phyloP scores from a whole-genome alignment of 305 asterid genomes.

The Fraxinus velutina region DNA sequence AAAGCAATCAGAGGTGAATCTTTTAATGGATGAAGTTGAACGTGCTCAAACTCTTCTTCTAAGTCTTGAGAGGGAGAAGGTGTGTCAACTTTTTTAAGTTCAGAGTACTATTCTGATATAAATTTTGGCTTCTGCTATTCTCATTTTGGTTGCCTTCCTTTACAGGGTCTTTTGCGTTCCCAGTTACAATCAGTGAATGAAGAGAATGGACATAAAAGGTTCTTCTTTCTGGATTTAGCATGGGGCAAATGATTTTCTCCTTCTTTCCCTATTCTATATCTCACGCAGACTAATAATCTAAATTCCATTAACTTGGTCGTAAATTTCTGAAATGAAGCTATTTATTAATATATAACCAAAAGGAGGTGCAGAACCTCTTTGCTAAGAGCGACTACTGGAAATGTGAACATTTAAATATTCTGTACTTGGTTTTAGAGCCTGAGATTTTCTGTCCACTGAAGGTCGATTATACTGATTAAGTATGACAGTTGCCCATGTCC shows the following conservation, averaged over 20 bases:
- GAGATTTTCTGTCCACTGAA: neutral
- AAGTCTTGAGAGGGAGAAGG: constrained; percentile 99
- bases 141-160: constrained; percentile 25
- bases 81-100: constrained; percentile 27
- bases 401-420: neutral
- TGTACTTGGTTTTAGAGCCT: constrained; percentile 4
- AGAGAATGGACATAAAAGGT: constrained; percentile 87
- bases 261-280: neutral
- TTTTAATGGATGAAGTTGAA: constrained; percentile 96
- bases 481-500: neutral
- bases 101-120: constrained; percentile 13
- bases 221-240: constrained; percentile 11
- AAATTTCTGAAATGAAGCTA: constrained; percentile 5
- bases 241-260: constrained; percentile 6
- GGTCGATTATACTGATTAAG: neutral
- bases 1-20: constrained; percentile 91
- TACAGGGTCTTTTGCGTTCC: constrained; percentile 78
- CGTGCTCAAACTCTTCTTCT: constrained; percentile 92
- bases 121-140: neutral
- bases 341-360: neutral
- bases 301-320: constrained; percentile 14
- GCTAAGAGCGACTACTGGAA: neutral
- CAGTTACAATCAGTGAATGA: constrained; percentile 80
- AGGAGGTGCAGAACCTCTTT: constrained; percentile 3
- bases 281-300: neutral